Evolutionary conservation across 331 rosid species (phyloP), one percentile per base, ranked within the genome.

Genomic region (Rhamnella rubrinervis): DNA sequence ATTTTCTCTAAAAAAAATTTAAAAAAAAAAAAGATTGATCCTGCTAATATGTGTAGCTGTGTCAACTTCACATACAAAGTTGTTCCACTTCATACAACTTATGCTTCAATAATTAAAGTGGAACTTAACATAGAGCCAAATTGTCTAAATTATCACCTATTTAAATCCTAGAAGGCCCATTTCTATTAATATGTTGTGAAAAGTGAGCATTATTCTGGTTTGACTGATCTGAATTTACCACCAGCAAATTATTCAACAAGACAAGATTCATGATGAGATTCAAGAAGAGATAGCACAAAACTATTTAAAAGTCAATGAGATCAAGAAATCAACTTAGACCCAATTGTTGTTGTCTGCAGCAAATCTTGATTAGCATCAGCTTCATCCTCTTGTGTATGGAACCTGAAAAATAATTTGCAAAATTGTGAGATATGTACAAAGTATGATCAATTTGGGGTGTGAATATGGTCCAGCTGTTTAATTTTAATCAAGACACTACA

Each of bases 351-450:
- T 79, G 97, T 87, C 73, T 96, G 86, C 31, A 70, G 63, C 77
- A 95, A 80, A 85, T 77, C 83, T 67, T 89, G 88, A 78, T 70
- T 84, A 78, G 85, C 19, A 19, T 89, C 93, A 71, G 91, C 99
- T 78, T 95, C 99, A 76, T 95, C 99, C 66, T 95, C 99, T 73
- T 81, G 99, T 75, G 97, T 95, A 72, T 97, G 91, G 76, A 89
- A 89, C 84, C 97, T 95, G 74, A 67, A 23, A 23, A 41, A 56
- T 66, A 55, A 31, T 28, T 68, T 26, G 49, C 53, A n/a, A 41
- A 59, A 17, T 9, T 2, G 6, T 59, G 47, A 50, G 46, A 59
- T 46, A 12, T 1, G 51, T 5, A 52, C 5, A 40, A 35, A 4
- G 17, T 52, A 47, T 1, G 6, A 20, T 35, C 13, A 39, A 7